phyloP scores from a whole-genome alignment of 2,329 filamentous ascomycete genomes.

The Fonsecaea nubica region DNA sequence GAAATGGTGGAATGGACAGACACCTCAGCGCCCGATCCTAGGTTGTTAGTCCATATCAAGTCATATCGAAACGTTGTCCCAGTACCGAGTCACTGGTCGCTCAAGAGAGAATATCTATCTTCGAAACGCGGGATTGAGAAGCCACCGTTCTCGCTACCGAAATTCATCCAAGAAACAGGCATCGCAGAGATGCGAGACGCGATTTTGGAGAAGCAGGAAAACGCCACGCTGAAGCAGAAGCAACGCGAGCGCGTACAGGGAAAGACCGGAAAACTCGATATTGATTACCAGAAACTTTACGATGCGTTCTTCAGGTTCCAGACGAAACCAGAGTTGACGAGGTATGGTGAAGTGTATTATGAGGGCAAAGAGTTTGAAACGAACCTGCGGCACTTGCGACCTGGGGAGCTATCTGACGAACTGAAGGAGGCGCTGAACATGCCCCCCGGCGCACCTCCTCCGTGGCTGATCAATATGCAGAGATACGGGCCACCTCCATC shows the following conservation, averaged over 20 bases:
- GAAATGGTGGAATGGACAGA: conserved; percentile 99
- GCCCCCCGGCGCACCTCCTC: conserved; percentile 87
- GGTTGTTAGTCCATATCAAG: conserved; percentile 91
- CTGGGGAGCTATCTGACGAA: conserved; percentile 87
- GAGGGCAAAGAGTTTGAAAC: conserved; percentile 99
- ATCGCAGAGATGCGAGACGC: conserved; percentile 98
- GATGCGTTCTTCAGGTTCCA: conserved; percentile 98
- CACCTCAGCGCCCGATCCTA: conserved; percentile 85
- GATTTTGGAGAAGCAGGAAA: conserved; percentile 91
- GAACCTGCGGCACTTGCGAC: conserved; percentile 85
- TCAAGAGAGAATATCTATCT: conserved; percentile 96
- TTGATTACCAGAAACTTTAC: conserved; percentile 97
- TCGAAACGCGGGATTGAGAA: conserved; percentile 98
- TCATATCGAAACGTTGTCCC: conserved; percentile 93
- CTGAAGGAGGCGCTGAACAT: conserved; percentile 93
- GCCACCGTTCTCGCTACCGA: conserved; percentile 86
- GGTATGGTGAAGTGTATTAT: conserved; percentile 99
- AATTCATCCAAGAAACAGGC: conserved; percentile 96
- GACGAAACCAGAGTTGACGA: conserved; percentile 90
- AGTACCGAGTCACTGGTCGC: conserved; percentile 89
- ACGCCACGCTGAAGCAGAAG: conserved; percentile 91
- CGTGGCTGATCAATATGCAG: conserved; percentile 97
- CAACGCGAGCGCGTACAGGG: conserved; percentile 91
- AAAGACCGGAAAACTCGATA: conserved; percentile 96
- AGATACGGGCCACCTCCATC: conserved; percentile 90